Evolutionary conservation across 2,329 filamentous ascomycete species (phyloP).

Genomic region (Calonectria henricotiae): DNA sequence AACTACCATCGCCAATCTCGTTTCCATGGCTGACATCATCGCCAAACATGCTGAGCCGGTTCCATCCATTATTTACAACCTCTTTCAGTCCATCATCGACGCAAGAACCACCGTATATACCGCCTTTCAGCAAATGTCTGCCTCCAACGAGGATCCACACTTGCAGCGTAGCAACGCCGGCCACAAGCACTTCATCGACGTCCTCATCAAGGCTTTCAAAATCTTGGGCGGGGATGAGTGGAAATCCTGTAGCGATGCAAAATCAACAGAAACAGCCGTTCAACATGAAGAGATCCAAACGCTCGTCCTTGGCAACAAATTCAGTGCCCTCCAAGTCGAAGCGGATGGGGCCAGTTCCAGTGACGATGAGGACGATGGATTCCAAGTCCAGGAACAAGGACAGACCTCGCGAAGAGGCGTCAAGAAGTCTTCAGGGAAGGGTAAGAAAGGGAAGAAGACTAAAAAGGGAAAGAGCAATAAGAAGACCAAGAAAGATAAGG

Average conservation of each 20-base stretch:
- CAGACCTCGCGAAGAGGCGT: constrained; percentile 10
- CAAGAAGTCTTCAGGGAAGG: constrained; percentile 8
- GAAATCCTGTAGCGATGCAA: constrained; percentile 22
- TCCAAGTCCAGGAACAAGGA: neutral
- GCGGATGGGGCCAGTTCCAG: neutral
- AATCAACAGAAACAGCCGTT: constrained; percentile 20
- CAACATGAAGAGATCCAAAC: constrained; percentile 46
- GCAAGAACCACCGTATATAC: constrained; percentile 53
- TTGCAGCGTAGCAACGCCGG: constrained; percentile 58
- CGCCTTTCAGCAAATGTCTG: constrained; percentile 56
- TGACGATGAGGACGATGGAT: constrained; percentile 34
- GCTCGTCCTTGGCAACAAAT: constrained; percentile 38
- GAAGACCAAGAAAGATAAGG: constrained; percentile 32
- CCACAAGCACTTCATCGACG: constrained; percentile 64
- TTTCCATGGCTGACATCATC: constrained; percentile 62
- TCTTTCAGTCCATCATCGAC: constrained; percentile 61
- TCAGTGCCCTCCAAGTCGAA: constrained; percentile 32
- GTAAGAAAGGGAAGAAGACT: constrained; percentile 38
- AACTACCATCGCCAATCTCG: constrained; percentile 57
- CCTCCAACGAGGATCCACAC: constrained; percentile 55
- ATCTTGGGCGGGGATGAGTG: constrained; percentile 56
- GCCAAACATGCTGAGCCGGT: constrained; percentile 54
- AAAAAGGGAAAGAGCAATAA: constrained; percentile 43
- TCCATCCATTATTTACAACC: constrained; percentile 55
- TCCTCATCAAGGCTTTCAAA: constrained; percentile 58